Evolutionary conservation across 2,329 filamentous ascomycete genomes (phyloP), one percentile per base, ranked within the genome.

Genomic region (Shiraia bambusicola): DNA sequence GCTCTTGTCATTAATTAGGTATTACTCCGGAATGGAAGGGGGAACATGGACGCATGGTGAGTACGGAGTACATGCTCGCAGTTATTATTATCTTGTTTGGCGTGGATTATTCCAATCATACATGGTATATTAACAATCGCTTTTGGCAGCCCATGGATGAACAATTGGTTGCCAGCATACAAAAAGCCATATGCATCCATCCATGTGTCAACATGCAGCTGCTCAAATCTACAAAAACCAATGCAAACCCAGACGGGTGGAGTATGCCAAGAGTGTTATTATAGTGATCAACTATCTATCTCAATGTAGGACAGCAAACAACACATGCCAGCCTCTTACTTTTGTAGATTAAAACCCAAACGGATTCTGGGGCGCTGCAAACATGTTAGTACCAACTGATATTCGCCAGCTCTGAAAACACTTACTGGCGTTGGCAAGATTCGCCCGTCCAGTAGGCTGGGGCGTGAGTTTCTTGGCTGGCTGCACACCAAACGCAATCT

Each of bases 381-480:
- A 22, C 11, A 4, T 4, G 37, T 56, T 49, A 50, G 46, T 37
- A 12, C 39, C 10, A 25, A 35, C 13, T 11, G 14, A 3, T 12
- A 34, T 4, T 4, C 44, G 15, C 14, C 4, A n/a, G 11, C 19
- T 38, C 14, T 8, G 14, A 13, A 28, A 22, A 41, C 19, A 91
- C 92, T 86, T 84, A 97, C 92, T 98, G 63, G 93, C 93, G 82
- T 94, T 88, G 37, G 87, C 79, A 55, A 98, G 78, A 68, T 97
- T 96, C 42, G 93, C 93, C 74, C 87, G 83, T 51, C 93, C 93
- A 6, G 93, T 98, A 19, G 89, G 80, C 73, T 97, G 93, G 22
- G 91, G 83, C 47, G 81, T 78, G 58, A 97, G 72, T 69, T 87
- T 93, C 71, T 90, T 89, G 22, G 82, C 74, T 19, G 77, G 74